Conservation (phyloP, 1,139 yeast genomes). For the Lodderomyces oxycetoniae region DNA sequence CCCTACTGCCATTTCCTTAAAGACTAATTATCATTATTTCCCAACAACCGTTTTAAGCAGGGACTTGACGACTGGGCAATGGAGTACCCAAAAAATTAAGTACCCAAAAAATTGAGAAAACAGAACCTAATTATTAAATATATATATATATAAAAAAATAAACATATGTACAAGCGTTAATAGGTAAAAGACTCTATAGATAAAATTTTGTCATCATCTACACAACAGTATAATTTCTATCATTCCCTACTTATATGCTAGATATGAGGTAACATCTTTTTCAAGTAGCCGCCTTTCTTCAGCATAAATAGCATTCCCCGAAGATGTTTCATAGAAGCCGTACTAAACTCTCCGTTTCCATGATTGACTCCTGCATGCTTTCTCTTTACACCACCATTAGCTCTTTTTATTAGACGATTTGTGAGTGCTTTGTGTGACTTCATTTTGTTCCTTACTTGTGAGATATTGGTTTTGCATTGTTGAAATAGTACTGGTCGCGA, state of each 20-base stretch:
- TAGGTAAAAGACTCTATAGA: no score
- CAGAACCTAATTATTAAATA: not conserved
- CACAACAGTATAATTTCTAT: no score
- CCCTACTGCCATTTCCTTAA: slow-evolving; percentile 79
- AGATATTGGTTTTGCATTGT: slow-evolving; percentile 1
- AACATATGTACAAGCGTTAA: slow-evolving; percentile 8
- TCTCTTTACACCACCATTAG: slow-evolving; percentile 39
- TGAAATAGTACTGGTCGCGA: not conserved
- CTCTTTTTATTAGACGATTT: slow-evolving; percentile 76
- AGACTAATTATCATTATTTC: slow-evolving; percentile 87
- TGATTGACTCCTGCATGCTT: slow-evolving; percentile 87
- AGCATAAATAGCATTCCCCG: slow-evolving; percentile 56
- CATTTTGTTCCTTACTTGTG: slow-evolving; percentile 46
- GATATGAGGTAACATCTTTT: slow-evolving; percentile 6
- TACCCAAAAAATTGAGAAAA: not conserved
- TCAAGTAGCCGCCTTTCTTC: slow-evolving; percentile 43
- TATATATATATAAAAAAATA: slow-evolving; percentile 7
- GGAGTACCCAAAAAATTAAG: slow-evolving; percentile 42
- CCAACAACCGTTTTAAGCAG: slow-evolving; percentile 70
- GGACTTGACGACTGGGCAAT: slow-evolving; percentile 37
- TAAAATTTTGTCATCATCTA: no score
- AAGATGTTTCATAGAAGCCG: slow-evolving; percentile 56
- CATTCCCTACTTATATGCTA: slow-evolving; percentile 1
- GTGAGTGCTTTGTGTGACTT: slow-evolving; percentile 77
- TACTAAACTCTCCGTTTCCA: slow-evolving; percentile 87